Evolutionary conservation across 805 yeast species (phyloP).

Genomic region (Yamadazyma scolyti): DNA sequence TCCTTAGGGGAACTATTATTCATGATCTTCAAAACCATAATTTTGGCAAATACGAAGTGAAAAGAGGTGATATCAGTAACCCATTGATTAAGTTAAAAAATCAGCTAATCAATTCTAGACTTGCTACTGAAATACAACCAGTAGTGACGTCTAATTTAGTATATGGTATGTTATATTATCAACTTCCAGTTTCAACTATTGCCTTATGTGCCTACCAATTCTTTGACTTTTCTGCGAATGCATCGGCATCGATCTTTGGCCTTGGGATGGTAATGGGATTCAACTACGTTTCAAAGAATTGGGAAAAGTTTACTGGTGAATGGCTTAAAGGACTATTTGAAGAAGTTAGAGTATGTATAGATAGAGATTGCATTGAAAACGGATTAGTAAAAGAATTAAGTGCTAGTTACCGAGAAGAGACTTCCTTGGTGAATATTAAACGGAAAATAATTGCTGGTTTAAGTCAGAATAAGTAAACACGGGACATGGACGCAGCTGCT

Average conservation of each 20-base stretch:
- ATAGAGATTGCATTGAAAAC: conserved; percentile 32
- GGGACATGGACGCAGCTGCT: too few species aligned
- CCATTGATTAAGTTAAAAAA: conserved; percentile 30
- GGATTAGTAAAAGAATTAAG: conserved; percentile 34
- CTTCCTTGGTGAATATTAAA: conserved; percentile 11
- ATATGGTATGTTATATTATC: conserved; percentile 31
- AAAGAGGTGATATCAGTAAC: conserved; percentile 14
- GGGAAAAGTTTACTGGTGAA: conserved; percentile 25
- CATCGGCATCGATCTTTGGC: conserved; percentile 28
- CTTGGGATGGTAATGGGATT: conserved; percentile 42
- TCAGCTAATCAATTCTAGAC: conserved; percentile 22
- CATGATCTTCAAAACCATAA: conserved; percentile 24
- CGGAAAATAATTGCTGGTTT: conserved; percentile 13
- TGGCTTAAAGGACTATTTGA: conserved; percentile 33
- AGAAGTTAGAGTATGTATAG: conserved; percentile 30
- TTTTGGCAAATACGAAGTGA: conserved; percentile 15
- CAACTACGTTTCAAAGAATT: conserved; percentile 34
- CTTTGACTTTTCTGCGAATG: conserved; percentile 30
- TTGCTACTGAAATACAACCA: conserved; percentile 35
- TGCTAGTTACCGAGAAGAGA: conserved; percentile 18
- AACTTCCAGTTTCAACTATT: conserved; percentile 32
- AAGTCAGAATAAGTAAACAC: too few species aligned
- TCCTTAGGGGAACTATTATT: conserved; percentile 33
- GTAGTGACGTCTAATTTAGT: conserved; percentile 25
- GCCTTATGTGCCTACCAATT: conserved; percentile 27